Percentiles rank a stretch among this genome's conserved stretches.
Conservation (phyloP, 2,329 filamentous ascomycete species). For the Aspergillus sojae region DNA sequence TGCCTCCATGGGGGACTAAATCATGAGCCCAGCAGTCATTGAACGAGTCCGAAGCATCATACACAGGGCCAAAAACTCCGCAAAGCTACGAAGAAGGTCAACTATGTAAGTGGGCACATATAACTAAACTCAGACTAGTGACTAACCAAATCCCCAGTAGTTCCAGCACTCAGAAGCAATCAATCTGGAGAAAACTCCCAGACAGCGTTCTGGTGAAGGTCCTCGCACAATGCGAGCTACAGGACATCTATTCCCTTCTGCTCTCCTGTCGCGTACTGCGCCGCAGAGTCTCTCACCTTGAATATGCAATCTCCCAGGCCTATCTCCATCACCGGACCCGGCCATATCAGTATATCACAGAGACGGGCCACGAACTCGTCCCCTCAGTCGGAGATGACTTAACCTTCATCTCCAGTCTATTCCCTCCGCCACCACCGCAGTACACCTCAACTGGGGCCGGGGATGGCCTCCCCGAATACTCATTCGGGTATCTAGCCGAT, state of each 20-base stretch:
- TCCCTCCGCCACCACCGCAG: constrained; percentile 30
- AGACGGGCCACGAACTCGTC: neutral
- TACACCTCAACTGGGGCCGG: constrained; percentile 19
- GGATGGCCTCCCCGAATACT: constrained; percentile 28
- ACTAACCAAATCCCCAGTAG: neutral
- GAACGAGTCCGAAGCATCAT: constrained; percentile 7
- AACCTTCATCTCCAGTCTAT: constrained; percentile 29
- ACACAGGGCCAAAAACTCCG: neutral
- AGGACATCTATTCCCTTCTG: constrained; percentile 24
- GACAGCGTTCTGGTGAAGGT: constrained; percentile 21
- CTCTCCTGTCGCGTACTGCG: constrained; percentile 26
- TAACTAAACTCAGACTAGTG: neutral
- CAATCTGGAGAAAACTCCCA: constrained; percentile 26
- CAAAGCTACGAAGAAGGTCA: neutral
- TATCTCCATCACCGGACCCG: constrained; percentile 24
- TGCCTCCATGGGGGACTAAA: constrained; percentile 2
- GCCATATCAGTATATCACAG: neutral
- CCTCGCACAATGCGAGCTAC: constrained; percentile 22
- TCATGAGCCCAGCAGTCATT: constrained; percentile 8
- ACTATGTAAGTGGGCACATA: constrained; percentile 1
- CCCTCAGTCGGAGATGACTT: constrained; percentile 28
- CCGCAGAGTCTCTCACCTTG: constrained; percentile 21
- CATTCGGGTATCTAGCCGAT: constrained; percentile 29
- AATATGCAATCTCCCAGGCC: constrained; percentile 25
- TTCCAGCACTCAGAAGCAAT: constrained; percentile 11